Base-by-base conservation (phyloP, 2,329 filamentous ascomycete genomes). In the Colletotrichum chrysophilum region DNA sequence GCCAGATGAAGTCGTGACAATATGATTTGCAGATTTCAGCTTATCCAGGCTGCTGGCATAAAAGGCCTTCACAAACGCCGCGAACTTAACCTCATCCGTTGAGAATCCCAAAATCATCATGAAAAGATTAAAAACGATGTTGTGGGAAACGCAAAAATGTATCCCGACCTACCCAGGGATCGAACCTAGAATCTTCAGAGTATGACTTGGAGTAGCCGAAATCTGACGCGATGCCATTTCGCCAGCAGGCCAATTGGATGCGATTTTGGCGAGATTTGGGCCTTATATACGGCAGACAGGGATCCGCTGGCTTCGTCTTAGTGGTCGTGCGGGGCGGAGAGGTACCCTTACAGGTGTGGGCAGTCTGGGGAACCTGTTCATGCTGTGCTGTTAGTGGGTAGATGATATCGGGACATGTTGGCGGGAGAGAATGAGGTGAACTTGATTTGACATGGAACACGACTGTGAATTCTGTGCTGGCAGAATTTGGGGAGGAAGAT, bases 161-260 rank as follows among this genome's bases (percentile, higher is more conserved):
- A 18, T 2, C 13, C 7, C 67, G 67, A 70, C 67, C 67, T 70
- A 70, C 67, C 24, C 48, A 70, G 67, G 67, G 67, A 70, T 70
- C 67, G 67, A 70, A 70, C 67, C 67, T 70, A 62, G 24, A 70
- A 70, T 70, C 67, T 70, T 70, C 67, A 70, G 56, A 70, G 67
- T 9, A 34, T 70, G 67, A 62, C 67, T 34, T n/a, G 18, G 18
- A 18, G 13, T 18, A 70, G 56, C 67, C 67, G 67, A 70, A 70
- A 70, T 70, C 56, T 70, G 67, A 70, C 67, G 67, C 67, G 67
- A 70, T 70, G 67, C 67, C 67, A 70, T 70, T 70, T 70, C 67
- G 67, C 67, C 67, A 70, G 67, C 67, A 70, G 67, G 67, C 67
- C 67, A 26, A 21, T 36, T 56, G 32, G 52, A 62, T 70, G 38